Evolutionary conservation across 345 rosid genomes (phyloP).

Genomic region (Lepidium didymum): DNA sequence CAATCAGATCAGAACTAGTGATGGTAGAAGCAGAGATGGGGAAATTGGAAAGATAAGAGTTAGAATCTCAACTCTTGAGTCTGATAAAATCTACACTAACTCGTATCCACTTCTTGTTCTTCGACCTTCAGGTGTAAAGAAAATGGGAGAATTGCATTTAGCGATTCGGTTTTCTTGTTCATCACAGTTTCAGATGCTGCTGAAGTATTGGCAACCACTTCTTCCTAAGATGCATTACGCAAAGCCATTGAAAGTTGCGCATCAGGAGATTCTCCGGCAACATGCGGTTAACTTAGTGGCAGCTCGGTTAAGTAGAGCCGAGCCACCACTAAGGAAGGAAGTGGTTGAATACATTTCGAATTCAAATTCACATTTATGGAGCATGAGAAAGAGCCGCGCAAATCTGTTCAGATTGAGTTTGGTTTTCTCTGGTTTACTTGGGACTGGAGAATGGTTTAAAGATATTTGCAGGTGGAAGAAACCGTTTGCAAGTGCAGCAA

Average conservation of each 20-base stretch:
- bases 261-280: conserved; percentile 69
- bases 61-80: conserved; percentile 76
- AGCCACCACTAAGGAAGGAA: conserved; percentile 82
- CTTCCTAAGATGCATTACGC: conserved; percentile 88
- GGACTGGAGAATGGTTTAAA: conserved; percentile 69
- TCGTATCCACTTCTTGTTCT: conserved; percentile 78
- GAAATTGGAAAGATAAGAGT: conserved; percentile 77
- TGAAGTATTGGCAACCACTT: conserved; percentile 57
- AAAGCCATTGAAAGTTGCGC: conserved; percentile 62
- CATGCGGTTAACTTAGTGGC: conserved; percentile 79
- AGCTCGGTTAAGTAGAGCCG: conserved; percentile 68
- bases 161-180: conserved; percentile 80
- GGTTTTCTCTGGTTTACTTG: conserved; percentile 53
- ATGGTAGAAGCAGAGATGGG: conserved; percentile 37
- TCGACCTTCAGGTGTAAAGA: conserved; percentile 75
- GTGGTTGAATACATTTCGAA: conserved; percentile 87
- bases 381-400: conserved; percentile 95
- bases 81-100: conserved; percentile 76
- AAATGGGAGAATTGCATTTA: conserved; percentile 87
- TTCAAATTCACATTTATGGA: conserved; percentile 85
- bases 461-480: conserved; percentile 87
- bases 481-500: conserved; percentile 50
- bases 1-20: conserved; percentile 44
- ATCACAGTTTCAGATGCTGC: conserved; percentile 51
- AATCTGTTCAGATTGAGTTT: conserved; percentile 66